These are phyloP conservation scores for Saccharomycopsis sp. DNA, from an alignment of 805 yeast genomes.

Conservation along the genomic window DNA sequence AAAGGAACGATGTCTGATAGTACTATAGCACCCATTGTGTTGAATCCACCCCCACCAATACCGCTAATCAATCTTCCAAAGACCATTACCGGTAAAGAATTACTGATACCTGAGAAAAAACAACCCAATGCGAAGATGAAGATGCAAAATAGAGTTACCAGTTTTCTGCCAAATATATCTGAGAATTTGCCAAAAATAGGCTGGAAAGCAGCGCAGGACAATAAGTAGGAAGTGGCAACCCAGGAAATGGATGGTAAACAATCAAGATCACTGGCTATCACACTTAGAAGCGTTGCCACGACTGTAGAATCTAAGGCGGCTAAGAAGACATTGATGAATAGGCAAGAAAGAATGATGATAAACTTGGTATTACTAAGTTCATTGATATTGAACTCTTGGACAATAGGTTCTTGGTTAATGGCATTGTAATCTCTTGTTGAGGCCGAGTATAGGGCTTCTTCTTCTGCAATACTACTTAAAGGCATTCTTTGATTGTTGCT, in stretches of 20 bases:
- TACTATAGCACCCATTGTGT: conserved; percentile 65
- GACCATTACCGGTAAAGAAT: conserved; percentile 41
- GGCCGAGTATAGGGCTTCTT: not conserved
- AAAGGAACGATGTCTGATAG: conserved; percentile 73
- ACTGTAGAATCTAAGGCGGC: conserved; percentile 65
- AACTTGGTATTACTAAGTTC: conserved; percentile 1
- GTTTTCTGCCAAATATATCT: conserved; percentile 65
- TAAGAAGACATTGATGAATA: conserved; percentile 44
- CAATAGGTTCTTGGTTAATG: not conserved
- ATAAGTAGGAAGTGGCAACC: conserved; percentile 66
- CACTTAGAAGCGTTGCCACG: conserved; percentile 56
- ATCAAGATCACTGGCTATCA: conserved; percentile 62
- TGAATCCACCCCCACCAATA: conserved; percentile 85
- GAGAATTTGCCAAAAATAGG: conserved; percentile 66
- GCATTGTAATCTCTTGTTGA: not conserved
- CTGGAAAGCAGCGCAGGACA: conserved; percentile 67
- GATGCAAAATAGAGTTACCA: conserved; percentile 44
- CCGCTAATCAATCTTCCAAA: conserved; percentile 67
- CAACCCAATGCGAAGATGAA: conserved; percentile 51
- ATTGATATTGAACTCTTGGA: not conserved
- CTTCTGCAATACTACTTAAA: not conserved
- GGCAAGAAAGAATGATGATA: conserved; percentile 32
- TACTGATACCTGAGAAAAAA: conserved; percentile 46
- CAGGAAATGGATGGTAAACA: conserved; percentile 59
- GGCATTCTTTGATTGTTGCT: too few species aligned